Percentiles rank a stretch among this genome's conserved stretches.
Evolutionary conservation across 202 grass and related monocot genomes (phyloP).

Genomic region (Alloteropsis angusta): DNA sequence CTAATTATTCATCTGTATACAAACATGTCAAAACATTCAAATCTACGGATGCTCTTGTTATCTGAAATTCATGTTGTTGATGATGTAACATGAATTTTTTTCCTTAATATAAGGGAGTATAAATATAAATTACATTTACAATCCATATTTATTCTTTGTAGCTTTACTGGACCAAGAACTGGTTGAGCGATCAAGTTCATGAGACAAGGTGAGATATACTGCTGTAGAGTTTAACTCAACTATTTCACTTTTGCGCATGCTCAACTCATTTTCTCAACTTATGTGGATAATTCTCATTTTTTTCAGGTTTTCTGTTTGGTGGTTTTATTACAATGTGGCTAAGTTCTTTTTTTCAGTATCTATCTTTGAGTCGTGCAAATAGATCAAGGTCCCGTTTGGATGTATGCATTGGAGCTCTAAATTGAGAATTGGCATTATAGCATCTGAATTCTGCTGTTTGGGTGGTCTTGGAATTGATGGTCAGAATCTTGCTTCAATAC

Average conservation of each 20-base stretch:
- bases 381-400: too few species aligned
- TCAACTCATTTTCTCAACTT: not conserved
- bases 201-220: not conserved
- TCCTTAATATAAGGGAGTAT: not conserved
- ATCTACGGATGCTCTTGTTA: not conserved
- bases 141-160: not conserved
- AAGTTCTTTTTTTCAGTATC: not conserved
- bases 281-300: not conserved
- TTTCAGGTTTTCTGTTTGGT: not conserved
- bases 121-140: not conserved
- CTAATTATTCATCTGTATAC: not conserved
- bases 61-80: slow-evolving; percentile 17
- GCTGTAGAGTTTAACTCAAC: not conserved
- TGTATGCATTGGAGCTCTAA: too few species aligned
- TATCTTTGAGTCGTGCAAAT: not conserved
- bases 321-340: not conserved
- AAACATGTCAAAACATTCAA: not conserved
- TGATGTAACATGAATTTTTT: not conserved
- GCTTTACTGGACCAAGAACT: slow-evolving; percentile 1
- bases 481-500: too few species aligned
- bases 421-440: too few species aligned
- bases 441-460: too few species aligned
- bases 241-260: not conserved
- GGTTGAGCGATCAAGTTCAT: not conserved
- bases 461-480: too few species aligned